These are phyloP conservation scores for Tieghemostelium lacteum DNA, from an alignment of 78 protist genomes.

Conservation along the genomic window DNA sequence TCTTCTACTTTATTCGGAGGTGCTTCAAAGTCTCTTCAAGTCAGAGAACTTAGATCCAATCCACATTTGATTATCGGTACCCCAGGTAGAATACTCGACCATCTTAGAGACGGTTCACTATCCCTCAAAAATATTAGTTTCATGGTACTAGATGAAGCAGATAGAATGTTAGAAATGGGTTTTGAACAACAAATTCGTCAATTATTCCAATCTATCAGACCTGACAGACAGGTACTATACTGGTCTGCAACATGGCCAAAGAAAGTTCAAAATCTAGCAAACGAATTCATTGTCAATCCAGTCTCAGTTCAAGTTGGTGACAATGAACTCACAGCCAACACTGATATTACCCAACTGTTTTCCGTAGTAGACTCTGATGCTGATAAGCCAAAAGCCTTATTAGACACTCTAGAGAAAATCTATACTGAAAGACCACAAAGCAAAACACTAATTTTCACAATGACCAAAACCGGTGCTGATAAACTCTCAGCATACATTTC, in stretches of 20 bases:
- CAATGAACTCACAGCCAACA: constrained; percentile 87
- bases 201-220: constrained; percentile 83
- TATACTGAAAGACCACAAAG: constrained; percentile 8
- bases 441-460: constrained; percentile 53
- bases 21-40: constrained; percentile 82
- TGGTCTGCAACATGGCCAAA: constrained; percentile 99
- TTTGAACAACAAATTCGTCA: constrained; percentile 93
- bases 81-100: constrained; percentile 99
- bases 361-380: constrained; percentile 7
- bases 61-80: constrained; percentile 96
- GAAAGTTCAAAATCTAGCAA: constrained; percentile 93
- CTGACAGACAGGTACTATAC: constrained; percentile 98
- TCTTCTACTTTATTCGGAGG: constrained; percentile 34
- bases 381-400: constrained; percentile 5
- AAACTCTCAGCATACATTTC: constrained; percentile 71
- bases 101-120: constrained; percentile 82
- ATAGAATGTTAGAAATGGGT: constrained; percentile 99
- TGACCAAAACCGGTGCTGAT: constrained; percentile 87
- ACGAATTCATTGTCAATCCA: constrained; percentile 79
- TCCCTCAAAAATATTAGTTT: constrained; percentile 91
- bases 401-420: constrained; percentile 42
- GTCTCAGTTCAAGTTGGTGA: constrained; percentile 82
- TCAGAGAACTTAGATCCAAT: constrained; percentile 86
- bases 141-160: constrained; percentile 99
- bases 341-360: constrained; percentile 85